Evolutionary conservation across 2,329 filamentous ascomycete species (phyloP), one percentile per base, ranked within the genome.

Genomic region (Monilinia aucupariae): DNA sequence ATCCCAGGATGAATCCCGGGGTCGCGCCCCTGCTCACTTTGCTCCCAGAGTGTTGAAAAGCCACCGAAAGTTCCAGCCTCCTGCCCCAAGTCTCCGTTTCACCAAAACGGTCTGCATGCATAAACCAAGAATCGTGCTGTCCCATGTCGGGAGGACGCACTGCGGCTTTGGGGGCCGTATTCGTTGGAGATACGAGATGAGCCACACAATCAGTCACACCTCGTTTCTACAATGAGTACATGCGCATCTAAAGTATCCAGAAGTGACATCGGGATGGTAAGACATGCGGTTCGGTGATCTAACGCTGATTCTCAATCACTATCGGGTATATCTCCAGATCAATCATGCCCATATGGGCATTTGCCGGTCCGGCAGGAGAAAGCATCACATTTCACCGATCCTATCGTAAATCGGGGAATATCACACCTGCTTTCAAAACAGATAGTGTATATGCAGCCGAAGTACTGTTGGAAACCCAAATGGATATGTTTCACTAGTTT

Each of bases 21-120:
- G 25, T 22, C 37, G 37, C 37, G 37, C 37, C 37, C 20, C 43
- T 22, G 4, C 20, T 22, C 43, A 47, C 43, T 7, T 43, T 22
- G 22, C n/a, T 8, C 43, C n/a, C 43, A 45, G n/a, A n/a, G 20
- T n/a, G n/a, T 45, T 6, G 20, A n/a, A n/a, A 45, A 3, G 17
- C 20, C 41, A 45, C 10, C 20, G 13, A 47, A 47, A 25, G 4
- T 25, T 30, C 32, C 27, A 25, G 32, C 25, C 39, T 30, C 20
- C 4, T n/a, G 5, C 22, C 30, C 53, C 27, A 47, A n/a, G 30
- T 20, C 15, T 13, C 41, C 54, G 54, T 58, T 58, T 58, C 54
- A 58, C 41, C 54, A 47, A 47, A 58, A 58, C 54, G 54, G 54
- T 58, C 54, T 13, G 17, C 20, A 12, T 58, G 30, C 54, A 58